Evolutionary conservation across 352 stramenopile species (phyloP).

Genomic region (Bremia lactucae): DNA sequence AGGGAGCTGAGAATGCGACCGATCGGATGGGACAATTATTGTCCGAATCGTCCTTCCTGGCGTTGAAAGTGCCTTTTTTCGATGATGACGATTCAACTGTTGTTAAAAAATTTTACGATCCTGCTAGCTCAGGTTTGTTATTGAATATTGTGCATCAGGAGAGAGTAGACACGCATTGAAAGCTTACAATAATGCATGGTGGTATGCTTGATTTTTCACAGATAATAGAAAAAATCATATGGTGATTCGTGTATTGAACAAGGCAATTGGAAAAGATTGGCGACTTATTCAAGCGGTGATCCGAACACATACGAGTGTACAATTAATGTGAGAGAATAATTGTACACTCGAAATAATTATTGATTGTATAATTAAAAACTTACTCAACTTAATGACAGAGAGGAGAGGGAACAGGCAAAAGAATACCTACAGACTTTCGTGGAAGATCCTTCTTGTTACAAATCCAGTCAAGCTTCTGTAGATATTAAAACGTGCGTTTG

Average conservation of each 20-base stretch:
- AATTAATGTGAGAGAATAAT: neutral
- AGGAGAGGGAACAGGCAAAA: slow-evolving; percentile 21
- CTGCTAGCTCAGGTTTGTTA: slow-evolving; percentile 8
- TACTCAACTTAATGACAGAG: slow-evolving; percentile 3
- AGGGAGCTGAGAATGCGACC: slow-evolving; percentile 3
- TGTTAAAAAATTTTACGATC: slow-evolving; percentile 21
- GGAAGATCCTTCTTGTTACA: slow-evolving; percentile 15
- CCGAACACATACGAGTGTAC: slow-evolving; percentile 7
- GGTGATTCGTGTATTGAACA: slow-evolving; percentile 20
- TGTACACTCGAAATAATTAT: slow-evolving; percentile 4
- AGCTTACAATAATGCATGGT: too few relatives aligned
- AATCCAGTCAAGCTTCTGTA: slow-evolving; percentile 3
- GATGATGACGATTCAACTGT: slow-evolving; percentile 8
- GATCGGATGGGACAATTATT: slow-evolving; percentile 16
- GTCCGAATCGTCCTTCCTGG: slow-evolving; percentile 18
- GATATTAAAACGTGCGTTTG: slow-evolving; percentile 8
- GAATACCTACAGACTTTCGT: slow-evolving; percentile 16
- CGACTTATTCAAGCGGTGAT: slow-evolving; percentile 4
- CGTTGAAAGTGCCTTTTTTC: slow-evolving; percentile 11
- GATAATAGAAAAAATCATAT: slow-evolving; percentile 28
- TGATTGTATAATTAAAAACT: neutral
- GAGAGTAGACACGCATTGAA: neutral
- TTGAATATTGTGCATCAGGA: neutral
- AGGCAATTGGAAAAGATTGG: slow-evolving; percentile 16
- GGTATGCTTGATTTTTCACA: too few relatives aligned